Conservation (phyloP, 2,329 filamentous ascomycete species). For the Madurella fahalii region DNA sequence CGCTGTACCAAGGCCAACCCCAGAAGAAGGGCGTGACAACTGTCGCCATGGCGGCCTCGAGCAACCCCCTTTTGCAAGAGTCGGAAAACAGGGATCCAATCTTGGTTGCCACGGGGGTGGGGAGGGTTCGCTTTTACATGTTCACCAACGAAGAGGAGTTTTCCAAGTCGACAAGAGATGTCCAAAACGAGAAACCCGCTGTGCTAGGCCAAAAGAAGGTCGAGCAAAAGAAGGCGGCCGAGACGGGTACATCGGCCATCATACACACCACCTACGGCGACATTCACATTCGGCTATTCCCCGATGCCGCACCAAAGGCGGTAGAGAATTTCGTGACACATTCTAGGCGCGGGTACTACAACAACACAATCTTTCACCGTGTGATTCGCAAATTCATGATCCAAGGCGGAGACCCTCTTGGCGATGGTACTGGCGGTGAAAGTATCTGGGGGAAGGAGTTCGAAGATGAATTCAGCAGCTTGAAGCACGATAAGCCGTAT, state of each 20-base stretch:
- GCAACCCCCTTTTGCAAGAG: slow-evolving; percentile 88
- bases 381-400: slow-evolving; percentile 99
- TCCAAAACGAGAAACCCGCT: slow-evolving; percentile 91
- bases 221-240: slow-evolving; percentile 56
- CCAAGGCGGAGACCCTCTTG: slow-evolving; percentile 76
- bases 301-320: slow-evolving; percentile 85
- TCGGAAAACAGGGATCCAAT: slow-evolving; percentile 89
- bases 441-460: slow-evolving; percentile 92
- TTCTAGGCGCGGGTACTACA: slow-evolving; percentile 87
- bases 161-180: slow-evolving; percentile 77
- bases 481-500: slow-evolving; percentile 94
- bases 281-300: slow-evolving; percentile 89
- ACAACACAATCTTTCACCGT: slow-evolving; percentile 94
- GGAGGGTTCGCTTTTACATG: slow-evolving; percentile 94
- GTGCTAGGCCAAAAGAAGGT: slow-evolving; percentile 56
- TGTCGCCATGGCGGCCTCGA: slow-evolving; percentile 93
- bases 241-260: slow-evolving; percentile 74
- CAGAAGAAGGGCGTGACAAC: slow-evolving; percentile 92
- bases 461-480: slow-evolving; percentile 84
- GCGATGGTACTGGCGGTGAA: slow-evolving; percentile 85
- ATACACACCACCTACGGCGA: slow-evolving; percentile 93
- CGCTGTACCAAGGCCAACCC: slow-evolving; percentile 90
- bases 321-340: slow-evolving; percentile 98
- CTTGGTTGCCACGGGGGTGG: slow-evolving; percentile 75
- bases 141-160: slow-evolving; percentile 88